A percentile compares a stretch with the other conserved stretches of the same genome.
Conservation (phyloP, 2,329 filamentous ascomycete species). For the Sclerotinia borealis region DNA sequence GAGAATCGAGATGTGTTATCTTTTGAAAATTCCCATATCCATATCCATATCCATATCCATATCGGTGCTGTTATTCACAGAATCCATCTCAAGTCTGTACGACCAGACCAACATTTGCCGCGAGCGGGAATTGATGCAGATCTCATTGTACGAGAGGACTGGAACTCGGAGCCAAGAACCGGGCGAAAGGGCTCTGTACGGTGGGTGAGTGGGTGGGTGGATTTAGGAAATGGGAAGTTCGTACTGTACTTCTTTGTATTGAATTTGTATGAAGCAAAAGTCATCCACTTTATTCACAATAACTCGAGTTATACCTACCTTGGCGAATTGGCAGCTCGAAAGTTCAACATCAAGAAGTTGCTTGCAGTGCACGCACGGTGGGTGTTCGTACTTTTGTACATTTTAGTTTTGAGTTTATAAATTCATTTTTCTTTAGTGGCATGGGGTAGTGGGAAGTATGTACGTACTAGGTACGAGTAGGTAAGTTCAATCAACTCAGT, state of each 20-base stretch:
- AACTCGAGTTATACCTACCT: no score
- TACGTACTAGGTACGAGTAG: not conserved
- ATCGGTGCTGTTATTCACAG: not conserved
- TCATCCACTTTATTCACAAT: no score
- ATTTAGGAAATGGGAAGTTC: not conserved
- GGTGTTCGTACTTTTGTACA: not conserved
- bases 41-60: not conserved
- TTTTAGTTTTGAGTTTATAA: not conserved
- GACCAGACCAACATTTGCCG: not conserved
- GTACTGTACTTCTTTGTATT: no score
- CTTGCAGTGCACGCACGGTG: conserved; percentile 5
- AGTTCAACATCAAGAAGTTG: not conserved
- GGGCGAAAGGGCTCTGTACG: not conserved
- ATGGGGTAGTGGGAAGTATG: not conserved
- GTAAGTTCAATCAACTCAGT: not conserved
- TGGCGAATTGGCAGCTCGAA: not conserved
- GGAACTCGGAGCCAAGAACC: not conserved
- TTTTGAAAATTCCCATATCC: not conserved
- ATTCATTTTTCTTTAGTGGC: not conserved
- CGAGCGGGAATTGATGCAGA: conserved; percentile 4
- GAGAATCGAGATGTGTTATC: not conserved
- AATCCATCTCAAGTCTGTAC: not conserved
- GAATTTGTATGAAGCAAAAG: no score
- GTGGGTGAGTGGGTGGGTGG: no score
- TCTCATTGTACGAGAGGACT: conserved; percentile 6